Evolutionary conservation across 768 basidiomycete species (phyloP).

Genomic region (Suillus alpinus): DNA sequence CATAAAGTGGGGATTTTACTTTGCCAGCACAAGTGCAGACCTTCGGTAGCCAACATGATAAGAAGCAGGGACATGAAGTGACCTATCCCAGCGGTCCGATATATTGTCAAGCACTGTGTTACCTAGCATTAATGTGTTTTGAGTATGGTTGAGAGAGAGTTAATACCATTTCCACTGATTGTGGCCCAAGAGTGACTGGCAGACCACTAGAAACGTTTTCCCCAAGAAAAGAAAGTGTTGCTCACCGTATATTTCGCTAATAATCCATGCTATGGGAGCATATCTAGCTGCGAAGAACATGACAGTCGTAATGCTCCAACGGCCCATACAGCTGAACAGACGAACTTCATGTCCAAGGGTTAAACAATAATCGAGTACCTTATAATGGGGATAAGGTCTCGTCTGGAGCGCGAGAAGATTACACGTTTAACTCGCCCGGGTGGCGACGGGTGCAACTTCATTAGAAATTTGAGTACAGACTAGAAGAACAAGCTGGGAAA

Average conservation of each 20-base stretch:
- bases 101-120: conserved; percentile 8
- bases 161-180: neutral
- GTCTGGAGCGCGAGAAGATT: neutral
- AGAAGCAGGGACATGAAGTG: neutral
- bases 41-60: conserved; percentile 9
- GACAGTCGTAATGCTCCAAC: conserved; percentile 7
- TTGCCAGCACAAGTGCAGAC: too few species aligned
- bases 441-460: conserved; percentile 6
- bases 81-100: conserved; percentile 8
- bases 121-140: neutral
- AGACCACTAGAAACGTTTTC: neutral
- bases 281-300: conserved; percentile 11
- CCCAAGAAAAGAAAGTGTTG: too few species aligned
- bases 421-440: conserved; percentile 3
- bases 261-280: conserved; percentile 6
- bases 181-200: neutral
- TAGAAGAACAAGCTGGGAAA: neutral
- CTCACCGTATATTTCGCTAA: conserved; percentile 9
- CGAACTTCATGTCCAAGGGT: conserved; percentile 11
- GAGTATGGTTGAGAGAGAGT: neutral
- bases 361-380: conserved; percentile 8
- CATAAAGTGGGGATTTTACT: too few species aligned
- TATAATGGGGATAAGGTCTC: neutral
- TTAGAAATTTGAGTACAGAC: neutral
- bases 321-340: conserved; percentile 1